phyloP scores from a whole-genome alignment of 352 stramenopile species.

The Pythium phragmiticola region DNA sequence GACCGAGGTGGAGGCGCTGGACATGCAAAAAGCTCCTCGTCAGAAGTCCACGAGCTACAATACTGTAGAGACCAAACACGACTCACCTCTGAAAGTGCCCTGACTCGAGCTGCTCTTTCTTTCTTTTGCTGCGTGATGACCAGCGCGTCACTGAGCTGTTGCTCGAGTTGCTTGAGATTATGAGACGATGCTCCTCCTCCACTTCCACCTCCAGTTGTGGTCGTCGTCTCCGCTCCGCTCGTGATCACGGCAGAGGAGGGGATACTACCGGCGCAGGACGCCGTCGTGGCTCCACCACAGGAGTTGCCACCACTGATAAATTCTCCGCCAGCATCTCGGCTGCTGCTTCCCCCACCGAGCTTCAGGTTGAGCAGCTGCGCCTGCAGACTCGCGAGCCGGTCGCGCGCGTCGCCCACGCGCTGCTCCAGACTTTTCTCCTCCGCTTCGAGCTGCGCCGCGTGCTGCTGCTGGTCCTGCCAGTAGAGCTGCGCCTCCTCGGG shows the following conservation, averaged over 20 bases:
- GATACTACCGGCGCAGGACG: background rate
- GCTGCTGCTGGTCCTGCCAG: constrained; percentile 78
- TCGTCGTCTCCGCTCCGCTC: background rate
- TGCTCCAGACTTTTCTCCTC: constrained; percentile 63
- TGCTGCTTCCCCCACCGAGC: constrained; percentile 38
- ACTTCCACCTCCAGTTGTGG: background rate
- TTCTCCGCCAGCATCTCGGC: background rate
- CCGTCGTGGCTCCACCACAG: background rate
- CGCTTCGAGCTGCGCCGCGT: constrained; percentile 61
- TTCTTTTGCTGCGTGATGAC: constrained; percentile 67
- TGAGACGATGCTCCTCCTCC: constrained; percentile 18
- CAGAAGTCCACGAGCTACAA: background rate
- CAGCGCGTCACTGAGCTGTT: constrained; percentile 51
- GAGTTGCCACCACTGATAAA: background rate
- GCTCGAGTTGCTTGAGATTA: constrained; percentile 69
- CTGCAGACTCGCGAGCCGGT: constrained; percentile 57
- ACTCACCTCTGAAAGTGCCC: constrained; percentile 55
- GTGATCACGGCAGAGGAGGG: background rate
- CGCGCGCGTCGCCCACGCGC: constrained; percentile 56
- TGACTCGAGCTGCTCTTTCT: constrained; percentile 53
- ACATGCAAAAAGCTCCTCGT: background rate
- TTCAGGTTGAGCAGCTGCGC: constrained; percentile 70
- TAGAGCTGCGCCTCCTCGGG: constrained; percentile 69
- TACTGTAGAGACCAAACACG: background rate
- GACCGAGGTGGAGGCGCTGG: constrained; percentile 66